Base-by-base conservation (phyloP, 192 early-diverging fungal species). In the Linnemannia hyalina region DNA sequence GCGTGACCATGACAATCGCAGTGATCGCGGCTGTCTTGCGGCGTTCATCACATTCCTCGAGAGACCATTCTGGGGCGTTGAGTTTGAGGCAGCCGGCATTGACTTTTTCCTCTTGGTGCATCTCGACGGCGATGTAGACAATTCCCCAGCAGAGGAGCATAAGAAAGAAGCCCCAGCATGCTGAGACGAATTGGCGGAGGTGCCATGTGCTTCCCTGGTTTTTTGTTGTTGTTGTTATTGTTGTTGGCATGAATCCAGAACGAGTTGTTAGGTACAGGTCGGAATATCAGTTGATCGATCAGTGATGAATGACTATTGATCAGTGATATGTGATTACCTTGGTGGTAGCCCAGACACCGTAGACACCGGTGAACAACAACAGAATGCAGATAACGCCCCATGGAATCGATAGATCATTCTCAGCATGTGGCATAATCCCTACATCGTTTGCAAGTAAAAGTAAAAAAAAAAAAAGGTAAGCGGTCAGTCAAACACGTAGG, bases 341-440 rank as follows among this genome's bases (percentile, higher is more conserved):
- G 26, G 63, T 79, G 29, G 29, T 55, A 16, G 77, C 82, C 82
- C 82, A 84, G 72, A 71, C 15, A 10, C 82, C 82, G 40, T 84
- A 84, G 44, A 32, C 35, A 15, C 82, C 82, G 9, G 82, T 84
- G 0, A 79, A 2, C 55, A 84, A 16, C 2, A 84, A 29, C 0
- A 84, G 73, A 7, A 84, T 49, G 38, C 82, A 84, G 40, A 84
- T 55, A 65, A 84, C 23, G 10, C 73, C 82, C 82, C 82, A 84
- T 36, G 82, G 82, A 41, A 84, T 75, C n/a, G 77, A 73, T 4
- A 84, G 23, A 29, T 84, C 82, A 9, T 77, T 84, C 54, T 78
- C 82, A 5, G 77, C 82, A 10, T 84, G 82, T 36, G 82, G 82
- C 82, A 84, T 84, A 52, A 84, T 84, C 77, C 82, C 82, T 84